Percentiles rank a stretch among this genome's conserved stretches.
Evolutionary conservation across 192 early-diverging fungal genomes (phyloP).

Genomic region (Gonapodya prolifera): DNA sequence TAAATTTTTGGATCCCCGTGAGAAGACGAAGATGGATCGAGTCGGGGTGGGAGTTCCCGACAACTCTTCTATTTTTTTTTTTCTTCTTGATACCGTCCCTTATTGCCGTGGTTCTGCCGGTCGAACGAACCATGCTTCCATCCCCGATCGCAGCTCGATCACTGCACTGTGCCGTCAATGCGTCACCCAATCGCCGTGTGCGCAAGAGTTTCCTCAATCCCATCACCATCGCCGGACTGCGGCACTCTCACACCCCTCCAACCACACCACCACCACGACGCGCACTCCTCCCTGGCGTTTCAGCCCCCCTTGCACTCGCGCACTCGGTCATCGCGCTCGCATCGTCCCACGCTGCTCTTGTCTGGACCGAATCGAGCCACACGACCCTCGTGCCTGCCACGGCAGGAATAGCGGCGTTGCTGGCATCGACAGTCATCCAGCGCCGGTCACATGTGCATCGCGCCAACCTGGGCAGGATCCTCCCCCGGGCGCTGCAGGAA

Average conservation of each 20-base stretch:
- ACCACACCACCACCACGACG: neutral
- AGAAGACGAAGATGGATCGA: no score
- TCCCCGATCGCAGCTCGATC: no score
- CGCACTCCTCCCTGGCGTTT: neutral
- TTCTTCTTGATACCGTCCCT: no score
- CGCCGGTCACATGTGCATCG: neutral
- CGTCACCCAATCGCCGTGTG: no score
- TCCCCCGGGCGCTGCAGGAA: neutral
- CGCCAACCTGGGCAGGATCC: neutral
- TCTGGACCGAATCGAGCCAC: neutral
- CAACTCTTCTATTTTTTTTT: no score
- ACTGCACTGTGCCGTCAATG: no score
- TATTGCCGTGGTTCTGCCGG: no score
- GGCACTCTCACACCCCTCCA: neutral
- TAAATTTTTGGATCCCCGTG: no score
- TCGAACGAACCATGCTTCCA: no score
- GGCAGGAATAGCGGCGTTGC: neutral
- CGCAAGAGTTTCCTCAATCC: neutral
- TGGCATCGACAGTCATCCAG: neutral
- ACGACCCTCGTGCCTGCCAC: neutral
- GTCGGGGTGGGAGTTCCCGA: no score
- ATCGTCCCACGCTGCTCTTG: neutral
- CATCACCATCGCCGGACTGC: neutral
- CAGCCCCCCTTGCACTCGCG: neutral
- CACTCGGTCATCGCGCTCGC: neutral